Conservation (phyloP, 2,329 filamentous ascomycete genomes). For the Ophiostoma triangulosporum region DNA sequence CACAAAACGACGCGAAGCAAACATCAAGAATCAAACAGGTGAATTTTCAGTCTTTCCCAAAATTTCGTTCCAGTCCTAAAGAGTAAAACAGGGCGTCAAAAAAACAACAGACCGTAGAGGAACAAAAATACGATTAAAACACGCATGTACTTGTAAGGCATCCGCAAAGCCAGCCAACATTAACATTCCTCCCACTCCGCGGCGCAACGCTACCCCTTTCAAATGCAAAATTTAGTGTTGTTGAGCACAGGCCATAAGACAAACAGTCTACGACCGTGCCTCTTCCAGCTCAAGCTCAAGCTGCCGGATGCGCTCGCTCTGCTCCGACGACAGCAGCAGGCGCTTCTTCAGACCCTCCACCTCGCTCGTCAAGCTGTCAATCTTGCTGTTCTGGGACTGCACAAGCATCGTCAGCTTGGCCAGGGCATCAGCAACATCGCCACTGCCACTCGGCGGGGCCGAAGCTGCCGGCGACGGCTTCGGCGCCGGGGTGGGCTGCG, state of each 20-base stretch:
- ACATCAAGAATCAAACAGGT: background rate
- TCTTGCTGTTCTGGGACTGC: constrained; percentile 60
- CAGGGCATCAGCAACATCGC: constrained; percentile 25
- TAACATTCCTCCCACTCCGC: background rate
- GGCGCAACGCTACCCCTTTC: background rate
- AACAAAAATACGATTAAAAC: background rate
- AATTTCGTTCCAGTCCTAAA: too few relatives aligned
- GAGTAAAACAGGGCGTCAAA: too few relatives aligned
- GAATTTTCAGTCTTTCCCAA: background rate
- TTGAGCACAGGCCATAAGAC: background rate
- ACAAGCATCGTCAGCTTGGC: constrained; percentile 68
- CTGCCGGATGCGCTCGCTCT: constrained; percentile 54
- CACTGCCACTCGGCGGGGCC: constrained; percentile 22
- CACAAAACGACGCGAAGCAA: too few relatives aligned
- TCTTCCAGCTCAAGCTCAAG: constrained; percentile 55
- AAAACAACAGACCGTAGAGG: background rate
- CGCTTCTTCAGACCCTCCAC: constrained; percentile 72
- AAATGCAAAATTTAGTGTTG: background rate
- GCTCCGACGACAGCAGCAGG: constrained; percentile 48
- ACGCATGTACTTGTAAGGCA: background rate
- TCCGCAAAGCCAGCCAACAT: background rate
- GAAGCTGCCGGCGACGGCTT: constrained; percentile 56
- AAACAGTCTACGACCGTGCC: constrained; percentile 34
- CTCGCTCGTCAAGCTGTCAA: constrained; percentile 54
- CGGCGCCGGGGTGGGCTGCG: constrained; percentile 52